Evolutionary conservation across 345 rosid genomes (phyloP).

Genomic region (Gossypium stocksii): DNA sequence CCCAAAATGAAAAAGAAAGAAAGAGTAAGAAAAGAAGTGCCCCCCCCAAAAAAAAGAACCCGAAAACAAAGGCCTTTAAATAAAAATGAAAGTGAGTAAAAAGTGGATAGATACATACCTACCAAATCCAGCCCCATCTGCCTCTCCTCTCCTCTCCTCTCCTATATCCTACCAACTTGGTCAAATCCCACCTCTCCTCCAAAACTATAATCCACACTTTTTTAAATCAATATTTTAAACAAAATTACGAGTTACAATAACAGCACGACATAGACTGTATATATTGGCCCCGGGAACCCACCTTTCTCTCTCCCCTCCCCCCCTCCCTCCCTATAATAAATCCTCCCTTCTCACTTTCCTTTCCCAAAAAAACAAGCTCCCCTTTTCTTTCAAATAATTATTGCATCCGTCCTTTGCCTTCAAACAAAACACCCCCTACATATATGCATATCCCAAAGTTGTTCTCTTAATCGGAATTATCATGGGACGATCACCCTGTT

Average conservation of each 20-base stretch:
- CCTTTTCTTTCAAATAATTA: background rate
- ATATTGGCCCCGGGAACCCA: background rate
- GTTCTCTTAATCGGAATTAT: background rate
- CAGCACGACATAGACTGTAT: background rate
- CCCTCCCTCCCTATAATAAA: background rate
- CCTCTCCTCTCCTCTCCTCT: background rate
- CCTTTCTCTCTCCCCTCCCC: background rate
- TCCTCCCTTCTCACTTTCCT: background rate
- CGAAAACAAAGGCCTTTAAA: too few relatives aligned
- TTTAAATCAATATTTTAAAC: too few relatives aligned
- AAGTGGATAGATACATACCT: background rate
- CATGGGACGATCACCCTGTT: slow-evolving; percentile 91
- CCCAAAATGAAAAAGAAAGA: background rate
- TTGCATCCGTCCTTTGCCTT: background rate
- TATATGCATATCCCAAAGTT: background rate
- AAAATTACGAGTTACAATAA: background rate
- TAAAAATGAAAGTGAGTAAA: background rate
- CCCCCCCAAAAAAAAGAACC: too few relatives aligned
- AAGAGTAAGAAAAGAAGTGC: background rate
- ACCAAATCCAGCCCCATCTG: background rate
- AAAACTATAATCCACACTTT: too few relatives aligned
- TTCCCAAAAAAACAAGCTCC: background rate
- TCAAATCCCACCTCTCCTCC: background rate
- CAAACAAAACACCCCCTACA: background rate
- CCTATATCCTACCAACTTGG: background rate